Evolutionary conservation across 2,329 filamentous ascomycete species (phyloP).

Genomic region (Metarhizium humberi): DNA sequence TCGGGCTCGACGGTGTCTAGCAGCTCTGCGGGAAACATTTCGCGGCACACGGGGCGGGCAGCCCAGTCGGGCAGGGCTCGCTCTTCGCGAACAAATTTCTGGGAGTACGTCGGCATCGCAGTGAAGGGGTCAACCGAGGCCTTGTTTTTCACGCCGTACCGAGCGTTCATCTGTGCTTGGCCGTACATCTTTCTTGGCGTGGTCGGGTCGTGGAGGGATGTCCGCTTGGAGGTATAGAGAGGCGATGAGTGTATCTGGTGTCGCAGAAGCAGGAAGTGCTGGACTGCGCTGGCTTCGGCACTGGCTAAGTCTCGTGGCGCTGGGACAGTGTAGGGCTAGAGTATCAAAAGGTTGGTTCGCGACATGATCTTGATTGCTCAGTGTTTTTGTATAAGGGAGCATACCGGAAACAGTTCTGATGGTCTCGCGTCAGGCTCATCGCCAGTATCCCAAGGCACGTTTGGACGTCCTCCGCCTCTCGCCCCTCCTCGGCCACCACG

Average conservation of each 20-base stretch:
- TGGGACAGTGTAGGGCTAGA: conserved; percentile 41
- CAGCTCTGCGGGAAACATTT: conserved; percentile 48
- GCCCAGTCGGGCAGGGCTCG: conserved; percentile 45
- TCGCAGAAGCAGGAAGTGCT: conserved; percentile 45
- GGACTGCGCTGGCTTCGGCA: conserved; percentile 37
- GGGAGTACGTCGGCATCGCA: conserved; percentile 48
- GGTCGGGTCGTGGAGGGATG: conserved; percentile 28
- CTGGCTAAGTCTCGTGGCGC: conserved; percentile 31
- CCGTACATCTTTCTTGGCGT: conserved; percentile 38
- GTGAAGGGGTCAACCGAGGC: conserved; percentile 49
- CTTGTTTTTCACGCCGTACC: conserved; percentile 44
- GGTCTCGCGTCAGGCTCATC: conserved; percentile 48
- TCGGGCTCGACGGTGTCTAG: conserved; percentile 43
- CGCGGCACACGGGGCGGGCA: conserved; percentile 37
- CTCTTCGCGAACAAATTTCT: conserved; percentile 42
- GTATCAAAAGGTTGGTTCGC: background rate
- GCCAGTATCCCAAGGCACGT: conserved; percentile 41
- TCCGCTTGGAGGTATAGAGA: conserved; percentile 47
- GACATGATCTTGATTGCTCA: background rate
- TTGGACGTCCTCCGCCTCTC: conserved; percentile 34
- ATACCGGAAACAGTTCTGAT: conserved; percentile 50
- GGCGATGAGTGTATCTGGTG: conserved; percentile 45
- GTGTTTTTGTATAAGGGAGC: conserved; percentile 9
- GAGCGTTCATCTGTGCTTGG: conserved; percentile 48
- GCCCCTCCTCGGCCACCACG: conserved; percentile 40